Percentiles rank a stretch among this genome's conserved stretches.
Conservation (phyloP, 768 basidiomycete species). For the Termitomyces sp. region DNA sequence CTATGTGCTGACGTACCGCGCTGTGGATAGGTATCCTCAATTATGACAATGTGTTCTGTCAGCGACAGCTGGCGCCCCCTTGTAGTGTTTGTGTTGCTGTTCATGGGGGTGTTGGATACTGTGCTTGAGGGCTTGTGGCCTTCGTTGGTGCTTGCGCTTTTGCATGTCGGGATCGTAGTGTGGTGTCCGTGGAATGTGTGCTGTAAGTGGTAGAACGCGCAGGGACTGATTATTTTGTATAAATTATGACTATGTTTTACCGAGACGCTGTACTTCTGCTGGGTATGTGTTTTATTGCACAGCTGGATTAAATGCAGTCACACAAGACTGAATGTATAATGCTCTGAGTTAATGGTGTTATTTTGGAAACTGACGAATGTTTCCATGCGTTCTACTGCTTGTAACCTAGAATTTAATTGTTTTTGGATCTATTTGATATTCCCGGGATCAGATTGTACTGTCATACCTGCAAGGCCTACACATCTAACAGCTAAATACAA, state of each 20-base stretch:
- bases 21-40: slow-evolving; percentile 12
- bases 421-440: too few relatives aligned
- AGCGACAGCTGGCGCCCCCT: background rate
- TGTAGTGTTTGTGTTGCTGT: slow-evolving; percentile 12
- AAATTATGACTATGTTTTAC: background rate
- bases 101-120: slow-evolving; percentile 21
- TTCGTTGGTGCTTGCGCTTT: slow-evolving; percentile 15
- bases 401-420: too few relatives aligned
- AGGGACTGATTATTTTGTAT: background rate
- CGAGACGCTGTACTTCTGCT: background rate
- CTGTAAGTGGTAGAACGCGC: background rate
- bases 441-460: too few relatives aligned
- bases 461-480: too few relatives aligned
- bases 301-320: background rate
- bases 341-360: too few relatives aligned
- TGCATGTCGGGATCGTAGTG: slow-evolving; percentile 15
- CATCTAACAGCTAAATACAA: too few relatives aligned
- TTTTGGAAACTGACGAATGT: too few relatives aligned
- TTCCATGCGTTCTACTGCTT: too few relatives aligned
- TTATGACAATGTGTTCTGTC: slow-evolving; percentile 15
- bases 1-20: background rate
- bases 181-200: slow-evolving; percentile 9
- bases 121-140: slow-evolving; percentile 17
- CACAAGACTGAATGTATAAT: too few relatives aligned
- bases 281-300: too few relatives aligned